Evolutionary conservation across 345 rosid species (phyloP).

Genomic region (Geranium rotundifolium): DNA sequence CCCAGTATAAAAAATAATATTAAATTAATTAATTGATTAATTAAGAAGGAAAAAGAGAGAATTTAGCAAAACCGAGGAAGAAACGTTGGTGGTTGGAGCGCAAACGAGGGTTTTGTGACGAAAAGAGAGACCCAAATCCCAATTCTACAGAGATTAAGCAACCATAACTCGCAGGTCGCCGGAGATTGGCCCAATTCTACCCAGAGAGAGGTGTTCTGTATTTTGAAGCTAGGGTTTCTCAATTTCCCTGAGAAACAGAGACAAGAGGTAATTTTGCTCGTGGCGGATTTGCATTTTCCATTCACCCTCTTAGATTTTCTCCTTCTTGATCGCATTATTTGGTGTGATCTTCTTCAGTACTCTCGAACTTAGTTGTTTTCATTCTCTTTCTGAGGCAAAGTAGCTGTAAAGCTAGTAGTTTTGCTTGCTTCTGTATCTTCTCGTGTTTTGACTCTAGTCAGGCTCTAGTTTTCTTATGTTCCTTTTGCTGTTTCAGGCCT

Average conservation of each 20-base stretch:
- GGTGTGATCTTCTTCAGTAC: neutral
- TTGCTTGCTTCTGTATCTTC: neutral
- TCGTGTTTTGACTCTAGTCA: conserved; percentile 16
- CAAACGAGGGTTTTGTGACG: conserved; percentile 18
- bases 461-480: conserved; percentile 4
- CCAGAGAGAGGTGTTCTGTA: neutral
- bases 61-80: conserved; percentile 13
- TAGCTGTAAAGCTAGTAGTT: conserved; percentile 22
- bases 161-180: neutral
- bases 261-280: neutral
- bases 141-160: conserved; percentile 11
- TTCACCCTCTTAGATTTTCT: neutral
- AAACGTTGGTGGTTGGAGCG: conserved; percentile 22
- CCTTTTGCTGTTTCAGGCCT: conserved; percentile 9
- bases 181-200: neutral
- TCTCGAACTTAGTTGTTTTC: neutral
- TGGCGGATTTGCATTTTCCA: neutral
- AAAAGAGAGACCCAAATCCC: too few relatives aligned
- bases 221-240: neutral
- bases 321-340: neutral
- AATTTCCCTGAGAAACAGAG: too few relatives aligned
- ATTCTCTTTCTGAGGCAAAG: neutral
- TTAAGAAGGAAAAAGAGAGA: too few relatives aligned
- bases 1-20: conserved; percentile 10
- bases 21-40: neutral